Percentiles rank a stretch among this genome's conserved stretches.
phyloP scores from a whole-genome alignment of 2,329 filamentous ascomycete genomes.

The Fusarium heterosporum region DNA sequence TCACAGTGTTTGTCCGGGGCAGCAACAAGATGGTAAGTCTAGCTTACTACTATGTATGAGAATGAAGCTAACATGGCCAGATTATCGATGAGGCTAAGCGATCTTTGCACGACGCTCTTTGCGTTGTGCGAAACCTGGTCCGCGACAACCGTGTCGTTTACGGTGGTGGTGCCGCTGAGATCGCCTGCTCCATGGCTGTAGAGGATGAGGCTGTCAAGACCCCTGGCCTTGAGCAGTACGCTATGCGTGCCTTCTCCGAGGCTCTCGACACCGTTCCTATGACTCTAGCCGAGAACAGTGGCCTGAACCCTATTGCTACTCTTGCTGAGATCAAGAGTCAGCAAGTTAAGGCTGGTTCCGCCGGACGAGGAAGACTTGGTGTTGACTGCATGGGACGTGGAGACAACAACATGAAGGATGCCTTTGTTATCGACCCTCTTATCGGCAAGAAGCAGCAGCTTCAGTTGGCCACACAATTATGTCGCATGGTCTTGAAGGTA shows the following conservation, averaged over 20 bases:
- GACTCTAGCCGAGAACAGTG: constrained; percentile 97
- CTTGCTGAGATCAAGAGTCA: constrained; percentile 95
- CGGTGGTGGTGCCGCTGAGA: constrained; percentile 94
- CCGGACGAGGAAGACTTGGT: constrained; percentile 73
- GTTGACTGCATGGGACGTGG: constrained; percentile 98
- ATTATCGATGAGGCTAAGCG: constrained; percentile 99
- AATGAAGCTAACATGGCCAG: constrained; percentile 58
- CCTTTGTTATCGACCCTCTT: constrained; percentile 97
- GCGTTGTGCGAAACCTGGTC: constrained; percentile 96
- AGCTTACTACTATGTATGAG: not conserved
- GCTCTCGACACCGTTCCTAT: constrained; percentile 94
- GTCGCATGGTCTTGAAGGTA: constrained; percentile 97
- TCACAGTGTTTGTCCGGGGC: constrained; percentile 95
- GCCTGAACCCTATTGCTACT: constrained; percentile 94
- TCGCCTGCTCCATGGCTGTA: constrained; percentile 95
- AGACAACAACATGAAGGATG: constrained; percentile 96
- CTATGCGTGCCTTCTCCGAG: constrained; percentile 97
- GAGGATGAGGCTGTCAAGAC: constrained; percentile 96
- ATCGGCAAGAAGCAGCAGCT: constrained; percentile 99
- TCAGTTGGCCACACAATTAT: constrained; percentile 94
- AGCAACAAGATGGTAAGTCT: constrained; percentile 96
- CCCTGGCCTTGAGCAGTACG: constrained; percentile 97
- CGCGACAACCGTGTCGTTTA: constrained; percentile 97
- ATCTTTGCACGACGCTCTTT: constrained; percentile 96
- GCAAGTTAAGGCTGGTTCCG: constrained; percentile 80